Base-by-base conservation (phyloP, 2,329 filamentous ascomycete genomes). In the Ophiostoma sp. region DNA sequence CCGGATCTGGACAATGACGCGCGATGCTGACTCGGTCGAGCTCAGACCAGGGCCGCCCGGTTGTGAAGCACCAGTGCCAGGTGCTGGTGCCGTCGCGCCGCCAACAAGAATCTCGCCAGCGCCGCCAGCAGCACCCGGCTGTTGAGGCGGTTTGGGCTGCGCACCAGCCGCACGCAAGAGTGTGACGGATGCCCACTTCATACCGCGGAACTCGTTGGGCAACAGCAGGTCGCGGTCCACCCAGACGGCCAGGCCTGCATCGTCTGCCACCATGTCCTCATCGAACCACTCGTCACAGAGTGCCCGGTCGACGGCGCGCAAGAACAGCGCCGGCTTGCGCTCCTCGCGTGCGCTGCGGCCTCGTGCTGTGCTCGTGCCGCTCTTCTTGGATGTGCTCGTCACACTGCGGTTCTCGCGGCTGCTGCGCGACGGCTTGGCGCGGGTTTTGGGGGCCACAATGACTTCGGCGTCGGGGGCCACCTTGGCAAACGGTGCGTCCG, bases 391-490 rank as follows among this genome's bases (percentile, higher is more conserved):
- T 1, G 91, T 92, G 78, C 93, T 94, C 0, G 91, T 88, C 9
- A 95, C 92, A 79, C 95, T 98, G 74, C 92, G 87, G 79, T 88
- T 94, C 77, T 97, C 94, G 50, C 90, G 89, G n/a, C 85, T 88
- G 74, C 83, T 87, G 72, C 91, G 88, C 3, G 89, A 85, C 45
- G 87, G 84, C 80, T 93, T 94, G 57, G 92, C 87, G 72, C 95
- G 89, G 33, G 91, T 92, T 83, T 99, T 99, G 0, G 96, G 96
- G 3, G 96, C 96, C 74, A 99, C 96, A 76, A 98, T 97, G 69
- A 99, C 95, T 82, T 99, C 96, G 28, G 95, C 95, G 80, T 98
- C 94, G 0, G 95, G 93, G 0, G 93, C 92, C 69, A 99, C 93
- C 82, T 98, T 98, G 33, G 93, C 94, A 80, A 99, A 99, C 0